phyloP scores from a whole-genome alignment of 305 asterid genomes.

The Withania somnifera region DNA sequence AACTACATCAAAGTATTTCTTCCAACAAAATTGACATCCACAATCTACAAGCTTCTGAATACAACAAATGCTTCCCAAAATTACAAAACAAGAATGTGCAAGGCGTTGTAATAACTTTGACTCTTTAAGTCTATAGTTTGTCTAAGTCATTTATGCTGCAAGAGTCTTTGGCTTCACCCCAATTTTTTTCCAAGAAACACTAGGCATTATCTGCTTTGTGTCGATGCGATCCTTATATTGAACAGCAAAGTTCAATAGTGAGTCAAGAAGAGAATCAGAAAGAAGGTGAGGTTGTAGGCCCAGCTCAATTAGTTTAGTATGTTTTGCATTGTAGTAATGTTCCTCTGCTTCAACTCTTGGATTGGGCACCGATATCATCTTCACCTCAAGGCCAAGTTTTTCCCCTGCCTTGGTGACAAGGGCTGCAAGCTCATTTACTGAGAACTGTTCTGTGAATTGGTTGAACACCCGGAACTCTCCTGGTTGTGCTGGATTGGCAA shows the following conservation, averaged over 20 bases:
- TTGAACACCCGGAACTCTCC: conserved; percentile 88
- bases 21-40: background rate
- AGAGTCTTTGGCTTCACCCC: conserved; percentile 70
- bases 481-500: conserved; percentile 75
- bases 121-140: background rate
- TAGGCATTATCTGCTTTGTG: conserved; percentile 78
- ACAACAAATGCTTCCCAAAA: background rate
- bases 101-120: background rate
- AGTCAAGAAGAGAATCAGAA: conserved; percentile 85
- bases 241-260: conserved; percentile 68
- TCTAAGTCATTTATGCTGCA: conserved; percentile 27
- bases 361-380: conserved; percentile 61
- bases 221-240: conserved; percentile 76
- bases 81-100: background rate
- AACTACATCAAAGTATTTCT: background rate
- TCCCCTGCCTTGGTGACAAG: conserved; percentile 76
- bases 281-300: conserved; percentile 87
- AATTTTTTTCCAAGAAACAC: conserved; percentile 79
- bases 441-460: conserved; percentile 89
- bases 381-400: conserved; percentile 75
- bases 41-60: background rate
- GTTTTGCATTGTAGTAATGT: conserved; percentile 92
- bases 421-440: conserved; percentile 82
- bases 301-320: conserved; percentile 68
- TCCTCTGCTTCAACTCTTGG: conserved; percentile 97